Evolutionary conservation across 2,329 filamentous ascomycete species (phyloP).

Genomic region (Talaromyces verruculosus): DNA sequence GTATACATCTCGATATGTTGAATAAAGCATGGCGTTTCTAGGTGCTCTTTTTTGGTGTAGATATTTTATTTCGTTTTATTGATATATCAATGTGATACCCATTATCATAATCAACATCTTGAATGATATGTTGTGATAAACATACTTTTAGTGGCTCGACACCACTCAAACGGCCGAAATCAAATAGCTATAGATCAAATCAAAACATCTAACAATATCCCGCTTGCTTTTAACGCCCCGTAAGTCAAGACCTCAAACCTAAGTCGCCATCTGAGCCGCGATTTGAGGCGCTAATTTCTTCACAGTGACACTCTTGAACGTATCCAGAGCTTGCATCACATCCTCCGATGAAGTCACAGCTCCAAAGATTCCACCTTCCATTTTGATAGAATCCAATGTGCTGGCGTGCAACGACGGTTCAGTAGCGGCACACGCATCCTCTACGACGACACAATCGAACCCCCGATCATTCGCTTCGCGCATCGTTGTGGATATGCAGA

Average conservation of each 20-base stretch:
- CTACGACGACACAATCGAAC: constrained; percentile 54
- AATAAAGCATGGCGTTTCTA: constrained; percentile 4
- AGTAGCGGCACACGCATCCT: constrained; percentile 50
- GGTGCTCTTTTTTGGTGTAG: neutral
- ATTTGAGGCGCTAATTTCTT: constrained; percentile 47
- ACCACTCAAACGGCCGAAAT: neutral
- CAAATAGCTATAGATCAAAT: neutral
- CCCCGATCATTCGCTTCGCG: constrained; percentile 58
- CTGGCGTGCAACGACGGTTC: constrained; percentile 43
- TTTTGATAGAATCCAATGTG: constrained; percentile 46
- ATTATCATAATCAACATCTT: neutral
- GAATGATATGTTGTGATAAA: neutral
- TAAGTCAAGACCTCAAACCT: neutral
- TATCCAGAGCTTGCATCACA: constrained; percentile 44
- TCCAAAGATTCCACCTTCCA: constrained; percentile 50
- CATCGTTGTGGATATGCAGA: constrained; percentile 57
- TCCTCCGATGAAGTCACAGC: constrained; percentile 42
- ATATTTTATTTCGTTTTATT: neutral
- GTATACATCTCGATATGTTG: no score
- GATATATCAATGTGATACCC: constrained; percentile 15
- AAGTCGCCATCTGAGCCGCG: constrained; percentile 23
- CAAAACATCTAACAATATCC: neutral
- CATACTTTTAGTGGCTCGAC: neutral
- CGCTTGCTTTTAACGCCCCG: neutral
- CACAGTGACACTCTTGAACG: constrained; percentile 42